Evolutionary conservation across 768 basidiomycete species (phyloP), one percentile per base, ranked within the genome.

Genomic region (Neoboletus subvelutipes): DNA sequence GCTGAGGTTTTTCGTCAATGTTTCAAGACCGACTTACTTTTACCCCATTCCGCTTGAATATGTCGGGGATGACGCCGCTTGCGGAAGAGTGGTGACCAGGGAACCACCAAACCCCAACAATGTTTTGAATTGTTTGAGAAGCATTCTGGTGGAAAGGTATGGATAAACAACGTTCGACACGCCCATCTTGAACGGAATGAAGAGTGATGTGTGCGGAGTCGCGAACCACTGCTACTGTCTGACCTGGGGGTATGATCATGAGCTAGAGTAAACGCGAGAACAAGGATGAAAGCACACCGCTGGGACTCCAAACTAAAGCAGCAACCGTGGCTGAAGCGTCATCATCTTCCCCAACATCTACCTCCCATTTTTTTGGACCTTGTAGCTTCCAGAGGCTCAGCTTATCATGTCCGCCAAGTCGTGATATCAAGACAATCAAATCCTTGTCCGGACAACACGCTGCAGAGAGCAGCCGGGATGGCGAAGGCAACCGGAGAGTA

Each of bases 361-460:
- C 78, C 65, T 93, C 90, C 92, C 92, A 94, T 59, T 87, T 85
- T 71, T 85, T 92, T 8, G 83, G 73, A 18, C 91, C 90, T 61
- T 87, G 85, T 69, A 85, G 82, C 63, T 90, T 92, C 89, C 89
- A 94, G 37, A 94, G 76, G 60, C 85, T 83, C 66, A 92, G 70
- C 57, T 83, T 80, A 65, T 91, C 88, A 59, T 81, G 80, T 33
- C 84, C 83, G 33, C 84, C 88, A 26, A 86, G 75, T 29, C 83
- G 80, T 56, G 86, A 85, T 49, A 92, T 75, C 9, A 91, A 74
- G 28, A 86, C 75, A 5, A 92, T 73, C 41, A 92, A 76, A 71
- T 93, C 91, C 70, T 92, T 93, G 75, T 92, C 91, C 10, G 90
- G 90, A 69, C 91, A 91, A 64, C 90, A 92, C 46, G 90, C 83